Evolutionary conservation across 495 filamentous ascomycete species (phyloP).

Genomic region (Penicillium roqueforti): DNA sequence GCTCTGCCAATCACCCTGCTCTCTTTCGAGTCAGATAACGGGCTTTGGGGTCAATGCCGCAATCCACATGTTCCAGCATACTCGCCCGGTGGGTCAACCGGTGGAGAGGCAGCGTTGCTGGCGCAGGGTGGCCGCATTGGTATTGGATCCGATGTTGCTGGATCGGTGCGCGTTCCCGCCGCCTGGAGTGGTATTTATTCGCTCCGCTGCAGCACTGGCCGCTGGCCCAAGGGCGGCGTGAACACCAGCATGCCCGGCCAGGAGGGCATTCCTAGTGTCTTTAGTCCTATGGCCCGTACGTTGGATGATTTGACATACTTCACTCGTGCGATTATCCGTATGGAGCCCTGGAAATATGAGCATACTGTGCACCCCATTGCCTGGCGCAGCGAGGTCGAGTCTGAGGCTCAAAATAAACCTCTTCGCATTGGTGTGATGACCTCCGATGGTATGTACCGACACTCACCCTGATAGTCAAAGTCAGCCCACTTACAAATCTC

Average conservation of each 20-base stretch:
- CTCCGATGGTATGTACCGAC: constrained; percentile 57
- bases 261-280: constrained; percentile 85
- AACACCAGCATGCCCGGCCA: constrained; percentile 90
- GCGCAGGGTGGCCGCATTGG: constrained; percentile 88
- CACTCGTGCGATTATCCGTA: constrained; percentile 67
- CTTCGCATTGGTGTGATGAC: constrained; percentile 74
- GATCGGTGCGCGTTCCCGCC: constrained; percentile 83
- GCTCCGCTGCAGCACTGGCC: constrained; percentile 86
- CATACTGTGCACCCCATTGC: constrained; percentile 76
- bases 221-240: constrained; percentile 86
- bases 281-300: constrained; percentile 90
- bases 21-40: constrained; percentile 88
- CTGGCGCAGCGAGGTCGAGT: constrained; percentile 63
- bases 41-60: constrained; percentile 75
- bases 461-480: not conserved
- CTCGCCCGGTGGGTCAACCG: constrained; percentile 87
- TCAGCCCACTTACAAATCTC: not conserved
- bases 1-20: constrained; percentile 88
- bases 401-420: constrained; percentile 54
- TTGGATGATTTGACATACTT: constrained; percentile 84
- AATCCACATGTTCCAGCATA: constrained; percentile 84
- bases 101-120: constrained; percentile 81
- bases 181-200: constrained; percentile 91
- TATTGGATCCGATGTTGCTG: constrained; percentile 91
- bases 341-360: constrained; percentile 93